phyloP scores from a whole-genome alignment of 2,329 filamentous ascomycete genomes.

The Trichoderma sp. region DNA sequence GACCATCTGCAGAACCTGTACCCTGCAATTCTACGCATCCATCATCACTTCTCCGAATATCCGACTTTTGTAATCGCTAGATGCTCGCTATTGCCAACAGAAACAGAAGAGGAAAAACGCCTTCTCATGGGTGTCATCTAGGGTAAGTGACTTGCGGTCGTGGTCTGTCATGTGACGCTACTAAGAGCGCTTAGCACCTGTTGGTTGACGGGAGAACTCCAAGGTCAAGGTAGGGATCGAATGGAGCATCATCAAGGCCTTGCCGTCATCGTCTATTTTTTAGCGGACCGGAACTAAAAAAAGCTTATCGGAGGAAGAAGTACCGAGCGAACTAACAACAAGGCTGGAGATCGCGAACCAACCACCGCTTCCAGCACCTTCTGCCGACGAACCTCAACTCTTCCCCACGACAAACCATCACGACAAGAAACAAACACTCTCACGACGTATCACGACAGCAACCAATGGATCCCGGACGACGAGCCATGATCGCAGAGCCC shows the following conservation, averaged over 20 bases:
- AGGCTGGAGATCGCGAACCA: background rate
- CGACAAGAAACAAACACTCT: no score
- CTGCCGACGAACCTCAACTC: background rate
- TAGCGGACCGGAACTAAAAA: slow-evolving; percentile 25
- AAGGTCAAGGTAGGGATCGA: background rate
- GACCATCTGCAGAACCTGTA: background rate
- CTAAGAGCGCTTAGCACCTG: background rate
- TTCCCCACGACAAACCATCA: no score
- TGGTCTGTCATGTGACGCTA: slow-evolving; percentile 22
- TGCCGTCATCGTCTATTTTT: slow-evolving; percentile 10
- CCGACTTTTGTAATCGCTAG: background rate
- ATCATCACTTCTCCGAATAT: background rate
- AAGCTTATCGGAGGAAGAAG: slow-evolving; percentile 23
- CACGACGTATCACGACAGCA: background rate
- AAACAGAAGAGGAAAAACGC: background rate
- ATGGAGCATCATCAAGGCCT: slow-evolving; percentile 3
- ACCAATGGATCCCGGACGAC: slow-evolving; percentile 57
- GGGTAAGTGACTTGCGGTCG: slow-evolving; percentile 6
- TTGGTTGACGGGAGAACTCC: slow-evolving; percentile 4
- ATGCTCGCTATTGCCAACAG: background rate
- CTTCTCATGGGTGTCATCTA: background rate
- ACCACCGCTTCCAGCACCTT: background rate
- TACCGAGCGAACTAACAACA: slow-evolving; percentile 16
- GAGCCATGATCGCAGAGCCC: slow-evolving; percentile 56
- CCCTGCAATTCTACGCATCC: background rate